Conservation (phyloP, 1,284 basidiomycete species). For the Trametes polyzona region DNA sequence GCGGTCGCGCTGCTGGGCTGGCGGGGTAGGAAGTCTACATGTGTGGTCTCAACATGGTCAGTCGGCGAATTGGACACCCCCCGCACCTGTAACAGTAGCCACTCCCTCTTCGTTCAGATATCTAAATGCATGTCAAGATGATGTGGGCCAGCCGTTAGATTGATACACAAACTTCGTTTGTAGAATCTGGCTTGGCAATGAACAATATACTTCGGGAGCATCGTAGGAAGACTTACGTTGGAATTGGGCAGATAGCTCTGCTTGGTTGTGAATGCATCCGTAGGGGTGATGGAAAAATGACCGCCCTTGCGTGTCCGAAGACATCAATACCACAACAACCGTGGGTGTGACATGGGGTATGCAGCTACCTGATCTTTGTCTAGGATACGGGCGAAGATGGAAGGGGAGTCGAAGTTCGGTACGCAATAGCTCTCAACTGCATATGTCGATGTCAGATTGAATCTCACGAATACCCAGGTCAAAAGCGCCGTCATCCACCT, state of each 20-base stretch:
- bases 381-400: slow-evolving; percentile 85
- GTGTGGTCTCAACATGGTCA: background rate
- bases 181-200: slow-evolving; percentile 50
- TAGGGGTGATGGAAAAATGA: slow-evolving; percentile 86
- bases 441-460: background rate
- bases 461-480: too few species aligned
- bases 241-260: slow-evolving; percentile 89
- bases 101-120: slow-evolving; percentile 85
- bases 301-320: too few species aligned
- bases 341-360: too few species aligned
- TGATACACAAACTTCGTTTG: slow-evolving; percentile 67
- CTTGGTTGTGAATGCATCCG: slow-evolving; percentile 69
- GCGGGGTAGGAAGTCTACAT: slow-evolving; percentile 82
- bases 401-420: slow-evolving; percentile 92
- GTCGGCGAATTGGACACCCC: background rate
- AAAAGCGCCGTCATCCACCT: too few species aligned
- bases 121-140: slow-evolving; percentile 35
- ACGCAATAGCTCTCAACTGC: slow-evolving; percentile 88
- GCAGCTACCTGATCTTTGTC: slow-evolving; percentile 72
- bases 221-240: slow-evolving; percentile 57
- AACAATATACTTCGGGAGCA: background rate
- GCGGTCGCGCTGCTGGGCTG: slow-evolving; percentile 49
- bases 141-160: background rate
- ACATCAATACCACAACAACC: too few species aligned
- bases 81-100: slow-evolving; percentile 71